Conservation (phyloP, 2,329 filamentous ascomycete genomes). For the Sporothrix sp. region DNA sequence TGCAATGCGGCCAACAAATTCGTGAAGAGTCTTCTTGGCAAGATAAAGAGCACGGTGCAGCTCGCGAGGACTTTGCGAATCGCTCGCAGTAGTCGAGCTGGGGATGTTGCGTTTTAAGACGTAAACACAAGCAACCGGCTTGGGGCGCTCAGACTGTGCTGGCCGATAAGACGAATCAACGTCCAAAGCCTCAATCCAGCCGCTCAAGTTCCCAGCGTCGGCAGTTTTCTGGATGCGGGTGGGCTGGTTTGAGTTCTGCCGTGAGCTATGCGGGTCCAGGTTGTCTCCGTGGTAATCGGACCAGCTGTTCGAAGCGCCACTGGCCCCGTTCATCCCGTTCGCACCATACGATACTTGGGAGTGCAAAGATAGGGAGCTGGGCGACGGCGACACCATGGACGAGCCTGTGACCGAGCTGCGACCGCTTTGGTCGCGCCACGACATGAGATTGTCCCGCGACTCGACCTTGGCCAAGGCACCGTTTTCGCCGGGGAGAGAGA, state of each 20-base stretch:
- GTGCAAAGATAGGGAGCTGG: conserved; percentile 53
- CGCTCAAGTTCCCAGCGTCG: conserved; percentile 56
- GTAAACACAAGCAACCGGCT: conserved; percentile 82
- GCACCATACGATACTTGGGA: conserved; percentile 42
- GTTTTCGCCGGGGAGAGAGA: conserved; percentile 59
- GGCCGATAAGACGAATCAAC: conserved; percentile 81
- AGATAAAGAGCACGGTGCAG: conserved; percentile 83
- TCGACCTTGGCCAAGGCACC: conserved; percentile 48
- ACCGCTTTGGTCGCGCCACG: conserved; percentile 43
- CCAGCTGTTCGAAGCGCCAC: conserved; percentile 7
- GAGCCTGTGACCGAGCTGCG: conserved; percentile 50
- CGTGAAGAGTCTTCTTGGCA: conserved; percentile 61
- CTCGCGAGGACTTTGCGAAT: conserved; percentile 27
- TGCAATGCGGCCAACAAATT: conserved; percentile 64
- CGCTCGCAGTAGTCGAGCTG: conserved; percentile 18
- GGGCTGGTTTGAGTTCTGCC: conserved; percentile 42
- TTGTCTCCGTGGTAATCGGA: conserved; percentile 13
- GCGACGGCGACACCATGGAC: conserved; percentile 54
- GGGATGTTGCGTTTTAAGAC: conserved; percentile 47
- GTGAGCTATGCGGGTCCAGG: conserved; percentile 29
- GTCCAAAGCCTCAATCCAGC: conserved; percentile 84
- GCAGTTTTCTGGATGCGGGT: conserved; percentile 45
- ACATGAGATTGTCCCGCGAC: conserved; percentile 35
- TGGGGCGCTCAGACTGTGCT: conserved; percentile 57
- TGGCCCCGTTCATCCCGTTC: conserved; percentile 46